Evolutionary conservation across 2,329 filamentous ascomycete genomes (phyloP).

Genomic region (Colletotrichum cuscutae): DNA sequence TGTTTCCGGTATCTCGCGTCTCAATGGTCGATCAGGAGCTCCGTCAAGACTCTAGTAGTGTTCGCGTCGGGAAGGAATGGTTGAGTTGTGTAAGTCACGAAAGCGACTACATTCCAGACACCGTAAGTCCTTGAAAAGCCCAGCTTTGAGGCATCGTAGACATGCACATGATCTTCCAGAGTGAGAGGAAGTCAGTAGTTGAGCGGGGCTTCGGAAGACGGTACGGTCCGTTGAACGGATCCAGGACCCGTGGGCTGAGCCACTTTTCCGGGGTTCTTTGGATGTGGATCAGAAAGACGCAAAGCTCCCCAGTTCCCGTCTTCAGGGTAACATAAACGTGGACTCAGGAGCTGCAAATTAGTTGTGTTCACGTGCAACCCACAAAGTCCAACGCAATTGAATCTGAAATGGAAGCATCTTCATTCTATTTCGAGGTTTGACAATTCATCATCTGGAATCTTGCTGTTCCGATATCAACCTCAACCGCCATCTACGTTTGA

Average conservation of each 20-base stretch:
- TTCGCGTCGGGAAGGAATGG: no score
- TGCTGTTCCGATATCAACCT: neutral
- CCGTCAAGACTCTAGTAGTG: neutral
- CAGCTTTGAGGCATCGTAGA: neutral
- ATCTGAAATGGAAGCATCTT: no score
- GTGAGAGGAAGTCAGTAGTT: neutral
- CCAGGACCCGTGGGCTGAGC: neutral
- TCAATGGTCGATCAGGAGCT: neutral
- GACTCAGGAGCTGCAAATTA: no score
- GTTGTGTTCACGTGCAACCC: no score
- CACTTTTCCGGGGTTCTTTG: no score
- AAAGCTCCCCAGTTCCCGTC: neutral
- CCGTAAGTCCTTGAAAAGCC: neutral
- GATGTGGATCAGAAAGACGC: neutral
- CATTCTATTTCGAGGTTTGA: no score
- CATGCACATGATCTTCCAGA: no score
- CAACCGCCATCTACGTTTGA: neutral
- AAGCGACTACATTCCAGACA: neutral
- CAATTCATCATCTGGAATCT: no score
- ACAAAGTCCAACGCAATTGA: no score
- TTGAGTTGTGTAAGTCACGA: no score
- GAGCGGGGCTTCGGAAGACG: neutral
- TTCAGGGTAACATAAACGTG: no score
- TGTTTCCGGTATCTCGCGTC: neutral
- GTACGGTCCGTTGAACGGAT: conserved; percentile 6